These are phyloP conservation scores for Diplosphaera chodatii DNA, from an alignment of 139 green algal species.

Conservation along the genomic window DNA sequence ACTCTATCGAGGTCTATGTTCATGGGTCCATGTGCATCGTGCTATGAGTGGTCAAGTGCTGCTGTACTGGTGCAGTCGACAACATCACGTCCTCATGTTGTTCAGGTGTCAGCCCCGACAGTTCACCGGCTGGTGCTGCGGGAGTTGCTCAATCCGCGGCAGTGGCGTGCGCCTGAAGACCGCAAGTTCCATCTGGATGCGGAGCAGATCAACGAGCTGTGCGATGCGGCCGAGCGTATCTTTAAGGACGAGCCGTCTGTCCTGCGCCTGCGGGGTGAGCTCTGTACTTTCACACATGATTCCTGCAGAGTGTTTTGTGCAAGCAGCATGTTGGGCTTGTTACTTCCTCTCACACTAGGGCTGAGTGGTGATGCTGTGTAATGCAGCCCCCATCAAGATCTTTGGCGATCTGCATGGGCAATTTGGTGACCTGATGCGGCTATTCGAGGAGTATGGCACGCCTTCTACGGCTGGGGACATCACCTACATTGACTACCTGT, in stretches of 20 bases:
- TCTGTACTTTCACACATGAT: too few species aligned
- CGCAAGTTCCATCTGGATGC: slow-evolving; percentile 65
- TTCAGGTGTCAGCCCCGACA: neutral
- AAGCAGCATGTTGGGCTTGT: too few species aligned
- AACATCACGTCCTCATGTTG: neutral
- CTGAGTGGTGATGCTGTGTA: neutral
- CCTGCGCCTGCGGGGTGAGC: slow-evolving; percentile 69
- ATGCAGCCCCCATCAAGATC: slow-evolving; percentile 93
- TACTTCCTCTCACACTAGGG: too few species aligned
- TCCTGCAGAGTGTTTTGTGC: too few species aligned
- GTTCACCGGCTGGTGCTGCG: slow-evolving; percentile 59
- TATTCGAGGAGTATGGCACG: slow-evolving; percentile 98
- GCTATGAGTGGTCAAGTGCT: too few species aligned
- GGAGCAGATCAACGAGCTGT: slow-evolving; percentile 87
- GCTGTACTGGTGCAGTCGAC: neutral
- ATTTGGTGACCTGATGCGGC: slow-evolving; percentile 98
- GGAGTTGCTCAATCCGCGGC: slow-evolving; percentile 74
- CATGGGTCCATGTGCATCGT: too few species aligned
- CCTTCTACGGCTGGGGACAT: slow-evolving; percentile 96
- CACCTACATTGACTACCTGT: slow-evolving; percentile 98
- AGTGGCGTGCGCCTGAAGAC: slow-evolving; percentile 76
- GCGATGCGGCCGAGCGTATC: slow-evolving; percentile 79
- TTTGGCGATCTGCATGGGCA: slow-evolving; percentile 98
- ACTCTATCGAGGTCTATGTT: too few species aligned
- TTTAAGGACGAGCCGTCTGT: slow-evolving; percentile 83